Evolutionary conservation across 2,329 filamentous ascomycete genomes (phyloP), one percentile per base, ranked within the genome.

Genomic region (Ceratocystis lukuohia): DNA sequence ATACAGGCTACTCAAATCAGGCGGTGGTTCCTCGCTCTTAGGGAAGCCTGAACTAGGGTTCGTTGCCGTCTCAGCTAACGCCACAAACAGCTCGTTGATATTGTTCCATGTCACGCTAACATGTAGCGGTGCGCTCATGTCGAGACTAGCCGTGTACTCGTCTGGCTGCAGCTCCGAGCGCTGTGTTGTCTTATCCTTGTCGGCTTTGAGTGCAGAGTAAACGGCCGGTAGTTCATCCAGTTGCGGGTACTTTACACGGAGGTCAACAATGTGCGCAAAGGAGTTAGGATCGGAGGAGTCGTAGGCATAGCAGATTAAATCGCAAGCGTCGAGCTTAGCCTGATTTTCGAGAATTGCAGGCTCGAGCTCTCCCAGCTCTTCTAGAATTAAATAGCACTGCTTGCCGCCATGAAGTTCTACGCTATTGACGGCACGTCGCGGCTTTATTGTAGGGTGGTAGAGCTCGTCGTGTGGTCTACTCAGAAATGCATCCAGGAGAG

Each of bases 211-310:
- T 0, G 93, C 94, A 1, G 91, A 90, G 74, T 96, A 99, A 6
- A 99, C 87, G 7, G 90, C 88, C 0, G 94, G 94, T 33, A 99
- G 79, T n/a, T 90, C 86, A 73, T 96, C 89, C 1, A 99, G 82
- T 66, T 94, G 88, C 0, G 91, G 86, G 70, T 93, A 88, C 71
- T 87, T 88, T 66, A 84, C 82, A 56, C 92, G 86, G 62, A 96
- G 80, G 20, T 88, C 83, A 46, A 93, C 88, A 65, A 99, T 91
- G 73, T 97, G 92, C 1, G 88, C 86, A 75, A 99, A 99, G 3
- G 91, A 96, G 75, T 97, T 92, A 0, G 94, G 93, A 69, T 99
- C 92, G 1, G 91, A 95, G 1, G 93, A 97, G 77, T 99, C 94
- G 76, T 97, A 99, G 0, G 91, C 87, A 76, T 96, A 97, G 76